Conservation (phyloP, 2,329 filamentous ascomycete species). For the Colletotrichum sidae region DNA sequence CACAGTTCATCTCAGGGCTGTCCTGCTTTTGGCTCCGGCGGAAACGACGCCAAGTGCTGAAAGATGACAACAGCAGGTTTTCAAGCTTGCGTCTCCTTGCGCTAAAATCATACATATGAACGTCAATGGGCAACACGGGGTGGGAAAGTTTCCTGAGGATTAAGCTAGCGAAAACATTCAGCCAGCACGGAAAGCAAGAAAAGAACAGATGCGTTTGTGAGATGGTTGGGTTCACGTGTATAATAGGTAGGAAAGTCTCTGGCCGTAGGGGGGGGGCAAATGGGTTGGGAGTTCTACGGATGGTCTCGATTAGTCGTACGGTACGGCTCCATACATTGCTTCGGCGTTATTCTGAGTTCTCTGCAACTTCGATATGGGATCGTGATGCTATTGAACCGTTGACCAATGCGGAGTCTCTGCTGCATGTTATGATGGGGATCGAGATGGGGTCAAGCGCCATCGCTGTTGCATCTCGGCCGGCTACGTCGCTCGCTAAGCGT, state of each 20-base stretch:
- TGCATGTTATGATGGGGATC: no score
- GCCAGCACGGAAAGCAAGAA: constrained; percentile 20
- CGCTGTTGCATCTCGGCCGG: no score
- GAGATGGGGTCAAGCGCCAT: no score
- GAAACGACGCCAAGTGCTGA: constrained; percentile 7
- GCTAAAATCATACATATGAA: constrained; percentile 19
- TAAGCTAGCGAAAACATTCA: constrained; percentile 10
- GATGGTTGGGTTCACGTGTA: constrained; percentile 13
- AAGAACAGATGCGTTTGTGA: constrained; percentile 1
- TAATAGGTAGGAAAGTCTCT: constrained; percentile 19
- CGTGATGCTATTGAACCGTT: no score
- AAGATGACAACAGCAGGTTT: constrained; percentile 16
- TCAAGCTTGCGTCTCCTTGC: constrained; percentile 13
- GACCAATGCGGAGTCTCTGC: no score
- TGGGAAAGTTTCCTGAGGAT: not conserved
- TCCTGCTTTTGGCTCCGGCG: not conserved
- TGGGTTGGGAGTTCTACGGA: constrained; percentile 30
- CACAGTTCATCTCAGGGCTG: constrained; percentile 1
- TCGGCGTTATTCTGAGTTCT: constrained; percentile 1
- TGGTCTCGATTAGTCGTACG: not conserved
- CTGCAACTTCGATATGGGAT: not conserved
- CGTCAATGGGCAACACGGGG: constrained; percentile 4
- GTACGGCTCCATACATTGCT: constrained; percentile 2
- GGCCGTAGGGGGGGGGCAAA: constrained; percentile 18
- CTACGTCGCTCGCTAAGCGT: not conserved